Base-by-base conservation (phyloP, 306 rosid genomes). In the Luffa acutangula region DNA sequence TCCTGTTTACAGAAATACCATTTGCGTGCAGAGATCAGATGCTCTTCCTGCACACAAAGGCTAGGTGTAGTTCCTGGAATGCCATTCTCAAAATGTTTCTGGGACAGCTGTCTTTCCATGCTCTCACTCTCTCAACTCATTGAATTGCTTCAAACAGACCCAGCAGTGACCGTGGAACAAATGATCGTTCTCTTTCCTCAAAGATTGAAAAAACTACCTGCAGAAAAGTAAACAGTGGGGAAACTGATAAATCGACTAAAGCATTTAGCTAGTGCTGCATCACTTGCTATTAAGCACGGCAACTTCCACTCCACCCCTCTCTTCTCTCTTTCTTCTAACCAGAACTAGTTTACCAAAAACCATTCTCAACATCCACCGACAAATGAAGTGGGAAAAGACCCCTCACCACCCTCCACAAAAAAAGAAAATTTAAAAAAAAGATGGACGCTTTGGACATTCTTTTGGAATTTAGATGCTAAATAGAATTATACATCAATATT, bases 1-100 rank as follows among this genome's bases (percentile, higher is more conserved):
- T 88, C 91, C 58, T 85, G 76, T 73, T 43, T 78, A 31, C 83
- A 81, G 81, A 88, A 88, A 60, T 81, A 78, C 83, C 89, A 85
- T 76, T 74, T 81, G 15, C 79, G 79, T 53, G 77, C 65, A 81
- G 77, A 73, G 57, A 48, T 25, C 43, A 21, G 25, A 73, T 25
- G 54, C 59, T 83, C 90, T 17, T 54, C 77, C 65, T 62, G 57
- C 59, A 76, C 41, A 43, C 60, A 74, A 82, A 75, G 71, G 45
- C 70, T 75, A 12, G 80, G 41, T 43, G 83, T 77, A 82, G 21
- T 76, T 76, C 79, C 82, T 13, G 66, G 42, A 79, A 45, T 49
- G 58, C 79, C 82, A 18, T 31, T 73, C 71, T 37, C 56, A 36
- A 72, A 54, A 80, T 42, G 51, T n/a, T 81, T 79, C 39, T 77